Conservation (phyloP, 1,284 basidiomycete genomes). For the Stygiomarasmius scandens region DNA sequence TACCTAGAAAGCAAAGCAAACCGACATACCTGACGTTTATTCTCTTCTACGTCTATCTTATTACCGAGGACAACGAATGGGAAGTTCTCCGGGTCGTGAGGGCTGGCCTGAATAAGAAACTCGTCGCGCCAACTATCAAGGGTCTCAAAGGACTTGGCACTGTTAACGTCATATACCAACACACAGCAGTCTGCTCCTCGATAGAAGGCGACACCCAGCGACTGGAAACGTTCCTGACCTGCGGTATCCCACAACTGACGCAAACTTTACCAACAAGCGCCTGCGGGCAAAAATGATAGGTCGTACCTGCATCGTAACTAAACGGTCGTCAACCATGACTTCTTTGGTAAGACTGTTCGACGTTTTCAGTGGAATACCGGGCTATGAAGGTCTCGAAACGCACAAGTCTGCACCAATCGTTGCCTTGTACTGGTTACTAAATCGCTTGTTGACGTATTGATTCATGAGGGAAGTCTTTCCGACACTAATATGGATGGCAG, state of each 20-base stretch:
- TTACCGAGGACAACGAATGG: constrained; percentile 98
- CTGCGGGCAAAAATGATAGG: constrained; percentile 2
- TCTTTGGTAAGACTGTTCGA: constrained; percentile 88
- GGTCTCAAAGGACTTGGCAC: constrained; percentile 96
- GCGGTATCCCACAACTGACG: constrained; percentile 97
- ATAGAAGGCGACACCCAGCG: constrained; percentile 98
- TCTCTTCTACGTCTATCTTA: constrained; percentile 99
- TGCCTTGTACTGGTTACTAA: constrained; percentile 99
- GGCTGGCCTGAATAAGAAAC: constrained; percentile 97
- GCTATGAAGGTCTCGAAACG: constrained; percentile 32
- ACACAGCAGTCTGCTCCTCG: constrained; percentile 99
- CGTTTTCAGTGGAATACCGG: constrained; percentile 15
- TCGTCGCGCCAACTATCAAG: constrained; percentile 97
- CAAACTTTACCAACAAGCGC: constrained; percentile 8
- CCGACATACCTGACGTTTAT: constrained; percentile 87
- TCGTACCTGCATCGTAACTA: constrained; percentile 97
- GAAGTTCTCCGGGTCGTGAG: constrained; percentile 98
- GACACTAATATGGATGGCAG: constrained; percentile 61
- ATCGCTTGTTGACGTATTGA: constrained; percentile 99
- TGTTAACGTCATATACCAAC: constrained; percentile 99
- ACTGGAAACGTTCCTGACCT: constrained; percentile 99
- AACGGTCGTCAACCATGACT: constrained; percentile 96
- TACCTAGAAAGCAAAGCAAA: constrained; percentile 8
- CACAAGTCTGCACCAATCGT: constrained; percentile 93
- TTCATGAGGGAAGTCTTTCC: constrained; percentile 99